Percentiles rank a stretch among this genome's conserved stretches.
Evolutionary conservation across 2,329 filamentous ascomycete species (phyloP).

Genomic region (Paradendryphiella salina): DNA sequence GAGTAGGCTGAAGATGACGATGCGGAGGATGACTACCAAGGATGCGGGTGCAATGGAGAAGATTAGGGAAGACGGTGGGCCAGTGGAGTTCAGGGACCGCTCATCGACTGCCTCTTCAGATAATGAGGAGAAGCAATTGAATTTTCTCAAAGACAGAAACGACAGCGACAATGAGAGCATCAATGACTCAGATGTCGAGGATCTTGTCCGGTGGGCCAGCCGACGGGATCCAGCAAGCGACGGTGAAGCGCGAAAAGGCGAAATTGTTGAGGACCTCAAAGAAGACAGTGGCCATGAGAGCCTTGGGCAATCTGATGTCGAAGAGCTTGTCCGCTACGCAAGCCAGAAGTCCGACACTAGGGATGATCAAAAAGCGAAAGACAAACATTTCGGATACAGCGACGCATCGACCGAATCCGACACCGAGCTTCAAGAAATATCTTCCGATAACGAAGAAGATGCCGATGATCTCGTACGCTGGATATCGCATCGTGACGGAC

Average conservation of each 20-base stretch:
- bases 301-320: constrained; percentile 37
- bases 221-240: constrained; percentile 36
- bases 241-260: constrained; percentile 24
- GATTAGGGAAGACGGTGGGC: constrained; percentile 25
- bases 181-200: constrained; percentile 40
- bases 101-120: constrained; percentile 33
- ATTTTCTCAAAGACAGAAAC: constrained; percentile 2
- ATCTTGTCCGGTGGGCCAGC: constrained; percentile 42
- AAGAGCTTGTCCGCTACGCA: constrained; percentile 36
- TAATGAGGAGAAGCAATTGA: constrained; percentile 17
- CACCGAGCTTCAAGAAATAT: constrained; percentile 20
- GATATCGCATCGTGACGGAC: constrained; percentile 29
- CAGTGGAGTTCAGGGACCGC: constrained; percentile 23
- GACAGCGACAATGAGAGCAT: constrained; percentile 32
- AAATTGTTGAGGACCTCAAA: constrained; percentile 7
- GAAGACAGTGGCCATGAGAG: constrained; percentile 36
- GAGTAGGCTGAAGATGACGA: constrained; percentile 30
- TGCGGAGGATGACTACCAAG: constrained; percentile 37
- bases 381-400: constrained; percentile 22
- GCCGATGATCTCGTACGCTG: constrained; percentile 32
- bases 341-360: constrained; percentile 24
- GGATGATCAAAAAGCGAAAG: neutral
- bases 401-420: constrained; percentile 40
- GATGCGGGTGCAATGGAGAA: constrained; percentile 30
- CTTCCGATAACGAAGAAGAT: constrained; percentile 24